Percentiles rank a stretch among this genome's conserved stretches.
Conservation (phyloP, 2,329 filamentous ascomycete species). For the Fusarium newnesense region DNA sequence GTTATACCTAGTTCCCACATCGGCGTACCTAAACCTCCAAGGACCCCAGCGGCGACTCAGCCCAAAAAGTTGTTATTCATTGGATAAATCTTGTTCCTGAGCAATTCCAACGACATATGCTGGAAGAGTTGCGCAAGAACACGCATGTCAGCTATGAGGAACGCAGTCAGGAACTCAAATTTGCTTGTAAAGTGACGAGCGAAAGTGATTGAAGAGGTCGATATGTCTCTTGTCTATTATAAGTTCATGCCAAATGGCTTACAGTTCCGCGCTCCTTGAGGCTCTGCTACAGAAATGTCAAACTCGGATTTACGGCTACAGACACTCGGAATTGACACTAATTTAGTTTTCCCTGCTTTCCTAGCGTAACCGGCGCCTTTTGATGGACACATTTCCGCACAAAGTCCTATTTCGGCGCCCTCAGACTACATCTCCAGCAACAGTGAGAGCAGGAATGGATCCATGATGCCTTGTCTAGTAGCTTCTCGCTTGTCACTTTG, state of each 20-base stretch:
- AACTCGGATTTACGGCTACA: neutral
- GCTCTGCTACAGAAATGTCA: neutral
- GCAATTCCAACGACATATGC: neutral
- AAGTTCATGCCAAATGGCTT: neutral
- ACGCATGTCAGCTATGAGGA: too few species aligned
- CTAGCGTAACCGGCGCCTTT: neutral
- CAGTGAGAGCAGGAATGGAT: conserved; percentile 25
- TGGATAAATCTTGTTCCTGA: conserved; percentile 1
- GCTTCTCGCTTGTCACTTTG: conserved; percentile 20
- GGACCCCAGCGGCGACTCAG: neutral
- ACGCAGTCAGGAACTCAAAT: neutral
- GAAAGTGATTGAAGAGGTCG: too few species aligned
- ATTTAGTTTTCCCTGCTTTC: neutral
- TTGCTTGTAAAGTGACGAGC: fast-evolving
- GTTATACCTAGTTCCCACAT: neutral
- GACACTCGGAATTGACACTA: neutral
- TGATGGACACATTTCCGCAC: conserved; percentile 9
- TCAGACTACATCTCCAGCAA: neutral
- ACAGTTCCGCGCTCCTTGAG: neutral
- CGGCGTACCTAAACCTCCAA: neutral
- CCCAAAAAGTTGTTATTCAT: neutral
- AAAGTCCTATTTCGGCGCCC: conserved; percentile 9
- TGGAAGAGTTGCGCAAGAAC: neutral
- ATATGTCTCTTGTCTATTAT: neutral
- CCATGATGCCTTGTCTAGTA: conserved; percentile 25